These are phyloP conservation scores for Pseudozyma sp. DNA, from an alignment of 1,284 basidiomycete species.

Conservation along the genomic window DNA sequence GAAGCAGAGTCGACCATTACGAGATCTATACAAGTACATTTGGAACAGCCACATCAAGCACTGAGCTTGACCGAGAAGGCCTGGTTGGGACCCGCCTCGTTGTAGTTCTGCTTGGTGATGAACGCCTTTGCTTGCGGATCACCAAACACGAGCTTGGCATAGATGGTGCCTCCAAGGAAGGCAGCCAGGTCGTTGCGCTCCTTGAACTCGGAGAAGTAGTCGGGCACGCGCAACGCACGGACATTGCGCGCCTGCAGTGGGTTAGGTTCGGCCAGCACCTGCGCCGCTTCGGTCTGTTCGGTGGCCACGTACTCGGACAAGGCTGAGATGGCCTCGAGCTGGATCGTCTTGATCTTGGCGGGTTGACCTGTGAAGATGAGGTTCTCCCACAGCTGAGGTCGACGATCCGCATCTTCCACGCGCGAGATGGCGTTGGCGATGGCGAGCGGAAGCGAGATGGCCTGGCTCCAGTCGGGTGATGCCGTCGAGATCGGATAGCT, in stretches of 20 bases:
- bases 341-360: conserved; percentile 53
- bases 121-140: conserved; percentile 60
- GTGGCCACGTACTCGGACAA: conserved; percentile 46
- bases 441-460: conserved; percentile 47
- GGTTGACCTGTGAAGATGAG: conserved; percentile 62
- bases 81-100: conserved; percentile 61
- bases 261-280: conserved; percentile 60
- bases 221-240: conserved; percentile 61
- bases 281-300: conserved; percentile 53
- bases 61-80: conserved; percentile 41
- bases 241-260: conserved; percentile 60
- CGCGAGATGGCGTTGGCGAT: conserved; percentile 46
- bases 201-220: conserved; percentile 68
- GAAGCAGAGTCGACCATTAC: conserved; percentile 10
- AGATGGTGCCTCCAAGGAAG: conserved; percentile 67
- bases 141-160: conserved; percentile 65
- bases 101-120: conserved; percentile 66
- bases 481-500: conserved; percentile 22
- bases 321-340: conserved; percentile 49
- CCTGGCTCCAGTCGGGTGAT: conserved; percentile 32
- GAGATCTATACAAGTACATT: conserved; percentile 32
- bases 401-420: conserved; percentile 55
- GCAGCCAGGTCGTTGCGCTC: conserved; percentile 64
- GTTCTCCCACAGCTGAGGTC: conserved; percentile 63
- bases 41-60: conserved; percentile 2